Percentiles rank a stretch among this genome's conserved stretches.
Evolutionary conservation across 495 filamentous ascomycete genomes (phyloP).

Genomic region (Penicillium pulvis): DNA sequence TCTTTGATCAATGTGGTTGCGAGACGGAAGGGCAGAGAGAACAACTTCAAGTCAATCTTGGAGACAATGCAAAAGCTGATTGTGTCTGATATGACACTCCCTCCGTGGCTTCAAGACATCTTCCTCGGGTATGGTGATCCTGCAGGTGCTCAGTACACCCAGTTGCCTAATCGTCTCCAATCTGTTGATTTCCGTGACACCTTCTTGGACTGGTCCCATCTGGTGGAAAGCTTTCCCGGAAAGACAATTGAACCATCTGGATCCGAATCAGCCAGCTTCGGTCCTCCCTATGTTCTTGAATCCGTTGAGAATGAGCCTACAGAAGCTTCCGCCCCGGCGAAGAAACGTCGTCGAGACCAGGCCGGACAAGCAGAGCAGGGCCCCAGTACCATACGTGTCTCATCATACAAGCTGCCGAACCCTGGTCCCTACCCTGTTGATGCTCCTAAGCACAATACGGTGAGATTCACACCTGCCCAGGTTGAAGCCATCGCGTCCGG

Average conservation of each 20-base stretch:
- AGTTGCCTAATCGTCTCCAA: conserved; percentile 73
- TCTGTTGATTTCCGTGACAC: conserved; percentile 91
- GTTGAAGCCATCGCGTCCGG: conserved; percentile 92
- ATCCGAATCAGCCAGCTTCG: conserved; percentile 70
- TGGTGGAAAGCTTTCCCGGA: conserved; percentile 83
- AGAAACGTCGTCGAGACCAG: conserved; percentile 80
- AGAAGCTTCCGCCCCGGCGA: conserved; percentile 57
- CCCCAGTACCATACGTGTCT: conserved; percentile 73
- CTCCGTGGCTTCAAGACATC: conserved; percentile 92
- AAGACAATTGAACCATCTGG: conserved; percentile 78
- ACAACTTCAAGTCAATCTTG: conserved; percentile 95
- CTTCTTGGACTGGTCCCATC: conserved; percentile 92
- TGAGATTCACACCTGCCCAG: conserved; percentile 90
- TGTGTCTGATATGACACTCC: conserved; percentile 81
- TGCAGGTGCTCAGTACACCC: conserved; percentile 79
- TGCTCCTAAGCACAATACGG: conserved; percentile 75
- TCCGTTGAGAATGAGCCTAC: conserved; percentile 50
- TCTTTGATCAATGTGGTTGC: conserved; percentile 85
- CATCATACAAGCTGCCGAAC: conserved; percentile 89
- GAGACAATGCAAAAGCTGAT: conserved; percentile 88
- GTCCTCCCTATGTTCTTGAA: conserved; percentile 84
- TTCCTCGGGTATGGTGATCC: conserved; percentile 97
- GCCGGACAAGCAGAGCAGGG: conserved; percentile 60
- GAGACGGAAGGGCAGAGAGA: conserved; percentile 83
- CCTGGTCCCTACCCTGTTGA: conserved; percentile 91